Evolutionary conservation across 495 filamentous ascomycete species (phyloP).

Genomic region (Xylaria sp.): DNA sequence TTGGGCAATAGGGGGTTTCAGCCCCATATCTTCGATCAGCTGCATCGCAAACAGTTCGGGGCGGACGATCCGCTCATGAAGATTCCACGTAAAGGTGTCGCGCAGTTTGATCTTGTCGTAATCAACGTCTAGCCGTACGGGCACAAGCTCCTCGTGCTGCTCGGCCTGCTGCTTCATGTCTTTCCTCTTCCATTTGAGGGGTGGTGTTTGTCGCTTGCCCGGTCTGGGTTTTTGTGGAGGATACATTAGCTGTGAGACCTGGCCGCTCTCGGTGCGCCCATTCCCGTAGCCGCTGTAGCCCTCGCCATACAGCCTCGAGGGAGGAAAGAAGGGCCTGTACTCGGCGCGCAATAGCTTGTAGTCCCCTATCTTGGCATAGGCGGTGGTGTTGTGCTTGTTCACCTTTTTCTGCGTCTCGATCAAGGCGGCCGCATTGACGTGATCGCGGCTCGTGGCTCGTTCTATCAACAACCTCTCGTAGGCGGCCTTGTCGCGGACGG

Average conservation of each 20-base stretch:
- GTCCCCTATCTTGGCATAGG: constrained; percentile 49
- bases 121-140: constrained; percentile 90
- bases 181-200: constrained; percentile 74
- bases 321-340: constrained; percentile 52
- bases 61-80: constrained; percentile 84
- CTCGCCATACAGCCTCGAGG: constrained; percentile 64
- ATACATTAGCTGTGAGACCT: constrained; percentile 69
- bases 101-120: constrained; percentile 94
- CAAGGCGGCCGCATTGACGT: constrained; percentile 69
- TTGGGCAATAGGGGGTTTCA: constrained; percentile 68
- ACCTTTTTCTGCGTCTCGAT: constrained; percentile 52
- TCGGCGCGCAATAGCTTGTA: constrained; percentile 61
- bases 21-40: constrained; percentile 87
- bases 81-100: constrained; percentile 98
- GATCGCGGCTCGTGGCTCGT: constrained; percentile 79
- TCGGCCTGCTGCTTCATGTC: constrained; percentile 85
- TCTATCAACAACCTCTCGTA: constrained; percentile 70
- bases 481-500: constrained; percentile 53
- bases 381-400: constrained; percentile 48
- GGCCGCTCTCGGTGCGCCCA: constrained; percentile 71
- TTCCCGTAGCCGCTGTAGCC: constrained; percentile 94
- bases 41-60: constrained; percentile 84
- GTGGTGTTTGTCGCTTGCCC: constrained; percentile 73
- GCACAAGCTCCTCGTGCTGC: constrained; percentile 88
- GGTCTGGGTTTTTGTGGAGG: constrained; percentile 73